These are phyloP conservation scores for Pseudonitzschia delicatissima DNA, from an alignment of 108 stramenopile genomes.

Conservation along the genomic window DNA sequence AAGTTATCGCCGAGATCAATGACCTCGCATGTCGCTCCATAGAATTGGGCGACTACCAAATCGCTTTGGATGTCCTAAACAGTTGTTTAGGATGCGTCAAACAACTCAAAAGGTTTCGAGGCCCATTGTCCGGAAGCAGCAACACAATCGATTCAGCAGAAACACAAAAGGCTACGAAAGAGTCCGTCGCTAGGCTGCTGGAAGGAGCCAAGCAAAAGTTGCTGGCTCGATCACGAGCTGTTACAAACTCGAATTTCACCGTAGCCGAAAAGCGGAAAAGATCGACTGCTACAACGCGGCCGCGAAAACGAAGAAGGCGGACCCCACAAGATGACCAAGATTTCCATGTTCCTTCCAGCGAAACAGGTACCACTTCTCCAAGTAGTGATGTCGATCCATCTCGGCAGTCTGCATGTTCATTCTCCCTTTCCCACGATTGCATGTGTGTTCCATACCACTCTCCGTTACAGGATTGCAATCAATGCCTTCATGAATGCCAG, in stretches of 20 bases:
- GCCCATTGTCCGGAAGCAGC: not conserved
- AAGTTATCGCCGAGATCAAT: slow-evolving; percentile 4
- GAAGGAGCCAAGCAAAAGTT: not conserved
- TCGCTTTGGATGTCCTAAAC: slow-evolving; percentile 3
- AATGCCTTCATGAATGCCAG: not conserved
- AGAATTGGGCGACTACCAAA: not conserved
- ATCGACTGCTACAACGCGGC: not conserved
- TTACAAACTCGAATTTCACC: not conserved
- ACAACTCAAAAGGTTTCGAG: not conserved
- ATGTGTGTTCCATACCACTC: not conserved
- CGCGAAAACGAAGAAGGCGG: not conserved
- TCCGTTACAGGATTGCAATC: no score
- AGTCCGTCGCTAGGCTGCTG: no score
- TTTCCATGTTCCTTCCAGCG: not conserved
- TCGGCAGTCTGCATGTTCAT: not conserved
- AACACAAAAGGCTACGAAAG: not conserved
- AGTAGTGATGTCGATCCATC: not conserved
- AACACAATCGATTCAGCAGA: not conserved
- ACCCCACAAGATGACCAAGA: not conserved
- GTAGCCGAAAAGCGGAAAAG: no score
- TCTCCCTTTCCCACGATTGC: no score
- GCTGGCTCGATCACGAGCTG: not conserved
- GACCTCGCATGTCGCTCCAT: not conserved
- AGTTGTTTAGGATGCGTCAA: not conserved
- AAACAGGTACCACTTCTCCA: not conserved